A percentile compares a stretch with the other conserved stretches of the same genome.
Conservation (phyloP, 306 rosid species). For the Aeschynomene evenia region DNA sequence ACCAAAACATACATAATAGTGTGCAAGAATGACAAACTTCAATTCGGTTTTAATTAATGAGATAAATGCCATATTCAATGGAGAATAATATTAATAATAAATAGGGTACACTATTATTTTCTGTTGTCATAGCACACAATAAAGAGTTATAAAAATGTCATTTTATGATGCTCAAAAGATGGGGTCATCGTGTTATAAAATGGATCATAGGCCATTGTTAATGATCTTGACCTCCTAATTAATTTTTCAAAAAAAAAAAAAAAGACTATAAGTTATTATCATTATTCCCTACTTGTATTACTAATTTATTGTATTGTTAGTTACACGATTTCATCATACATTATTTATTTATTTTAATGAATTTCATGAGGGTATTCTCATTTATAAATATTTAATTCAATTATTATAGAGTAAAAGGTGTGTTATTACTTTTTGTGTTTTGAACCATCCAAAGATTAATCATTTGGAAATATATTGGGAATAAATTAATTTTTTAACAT, state of each 20-base stretch:
- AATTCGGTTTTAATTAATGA: background rate
- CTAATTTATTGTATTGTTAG: background rate
- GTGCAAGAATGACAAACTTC: background rate
- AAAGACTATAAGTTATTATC: background rate
- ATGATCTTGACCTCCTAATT: background rate
- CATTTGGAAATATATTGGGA: too few species aligned
- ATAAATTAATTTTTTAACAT: too few species aligned
- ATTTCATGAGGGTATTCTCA: too few species aligned
- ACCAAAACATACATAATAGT: background rate
- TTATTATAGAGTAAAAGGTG: too few species aligned
- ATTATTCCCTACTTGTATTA: background rate
- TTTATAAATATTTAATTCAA: too few species aligned
- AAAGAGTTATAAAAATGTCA: background rate
- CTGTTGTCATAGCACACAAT: background rate
- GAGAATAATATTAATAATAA: too few species aligned
- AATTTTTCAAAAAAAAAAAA: background rate
- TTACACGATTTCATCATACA: too few species aligned
- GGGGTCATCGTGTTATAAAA: background rate
- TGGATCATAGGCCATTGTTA: background rate
- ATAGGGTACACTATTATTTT: background rate
- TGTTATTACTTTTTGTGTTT: too few species aligned
- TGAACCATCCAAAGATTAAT: too few species aligned
- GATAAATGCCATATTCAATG: background rate
- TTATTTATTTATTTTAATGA: too few species aligned
- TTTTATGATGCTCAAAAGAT: background rate